Evolutionary conservation across 2,329 filamentous ascomycete genomes (phyloP).

Genomic region (Ophiostoma populinum): DNA sequence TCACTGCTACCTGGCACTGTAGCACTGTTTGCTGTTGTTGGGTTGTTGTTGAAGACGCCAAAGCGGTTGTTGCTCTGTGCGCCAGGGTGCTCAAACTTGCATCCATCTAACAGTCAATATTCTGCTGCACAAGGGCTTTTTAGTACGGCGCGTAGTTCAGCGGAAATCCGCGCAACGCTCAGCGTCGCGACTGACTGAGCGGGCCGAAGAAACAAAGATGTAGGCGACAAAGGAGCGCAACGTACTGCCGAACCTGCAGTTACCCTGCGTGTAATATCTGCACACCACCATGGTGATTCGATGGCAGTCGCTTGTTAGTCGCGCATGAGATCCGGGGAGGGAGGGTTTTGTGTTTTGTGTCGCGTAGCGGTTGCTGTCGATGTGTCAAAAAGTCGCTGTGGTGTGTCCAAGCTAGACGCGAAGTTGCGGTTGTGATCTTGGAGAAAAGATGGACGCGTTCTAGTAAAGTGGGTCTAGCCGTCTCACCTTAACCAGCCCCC

Average conservation of each 20-base stretch:
- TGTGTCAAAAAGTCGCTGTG: too few species aligned
- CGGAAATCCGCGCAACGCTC: too few species aligned
- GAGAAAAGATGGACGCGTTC: constrained; percentile 4
- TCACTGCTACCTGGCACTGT: constrained; percentile 4
- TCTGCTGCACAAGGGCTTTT: too few species aligned
- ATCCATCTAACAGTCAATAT: constrained; percentile 23
- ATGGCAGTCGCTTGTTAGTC: too few species aligned
- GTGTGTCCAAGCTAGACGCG: too few species aligned
- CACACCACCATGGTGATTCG: constrained; percentile 22
- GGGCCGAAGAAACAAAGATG: too few species aligned
- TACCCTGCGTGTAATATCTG: constrained; percentile 32
- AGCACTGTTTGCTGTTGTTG: background rate
- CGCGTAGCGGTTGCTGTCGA: too few species aligned
- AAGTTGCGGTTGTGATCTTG: background rate
- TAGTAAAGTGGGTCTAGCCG: constrained; percentile 1
- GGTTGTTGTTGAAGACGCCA: constrained; percentile 17
- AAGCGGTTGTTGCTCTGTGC: constrained; percentile 40
- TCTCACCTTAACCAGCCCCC: too few species aligned
- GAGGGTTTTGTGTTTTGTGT: background rate
- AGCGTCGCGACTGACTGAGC: too few species aligned
- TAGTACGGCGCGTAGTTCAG: too few species aligned
- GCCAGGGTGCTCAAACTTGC: constrained; percentile 34
- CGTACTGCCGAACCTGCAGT: constrained; percentile 35
- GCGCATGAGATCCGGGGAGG: too few species aligned
- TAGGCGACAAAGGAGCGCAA: constrained; percentile 4